Evolutionary conservation across 345 rosid genomes (phyloP).

Genomic region (Mercurialis annua): DNA sequence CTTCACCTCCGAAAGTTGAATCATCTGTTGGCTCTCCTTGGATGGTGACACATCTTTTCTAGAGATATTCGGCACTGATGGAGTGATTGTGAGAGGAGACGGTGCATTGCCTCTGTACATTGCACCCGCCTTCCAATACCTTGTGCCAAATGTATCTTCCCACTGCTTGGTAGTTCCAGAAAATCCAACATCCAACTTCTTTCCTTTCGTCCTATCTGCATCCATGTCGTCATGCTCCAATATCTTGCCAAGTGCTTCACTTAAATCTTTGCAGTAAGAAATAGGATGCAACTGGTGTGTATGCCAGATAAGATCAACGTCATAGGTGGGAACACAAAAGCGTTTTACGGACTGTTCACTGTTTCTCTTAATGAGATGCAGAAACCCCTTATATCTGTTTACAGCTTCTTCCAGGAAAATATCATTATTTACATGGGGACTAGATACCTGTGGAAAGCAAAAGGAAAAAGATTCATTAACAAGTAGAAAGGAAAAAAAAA

Average conservation of each 20-base stretch:
- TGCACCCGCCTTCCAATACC: slow-evolving; percentile 94
- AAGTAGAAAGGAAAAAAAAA: not conserved
- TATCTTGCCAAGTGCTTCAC: slow-evolving; percentile 55
- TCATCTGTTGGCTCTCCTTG: slow-evolving; percentile 24
- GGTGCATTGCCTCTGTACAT: slow-evolving; percentile 83
- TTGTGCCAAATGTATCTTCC: slow-evolving; percentile 75
- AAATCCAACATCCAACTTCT: slow-evolving; percentile 81
- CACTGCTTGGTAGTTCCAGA: slow-evolving; percentile 78
- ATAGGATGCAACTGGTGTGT: slow-evolving; percentile 89
- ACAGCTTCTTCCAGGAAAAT: slow-evolving; percentile 77
- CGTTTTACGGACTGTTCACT: slow-evolving; percentile 52
- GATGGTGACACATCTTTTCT: slow-evolving; percentile 31
- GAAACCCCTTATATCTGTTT: slow-evolving; percentile 87
- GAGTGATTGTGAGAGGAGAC: slow-evolving; percentile 51
- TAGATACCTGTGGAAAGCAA: slow-evolving; percentile 55
- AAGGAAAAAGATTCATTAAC: not conserved
- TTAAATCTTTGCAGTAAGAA: slow-evolving; percentile 66
- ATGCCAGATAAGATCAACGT: slow-evolving; percentile 96
- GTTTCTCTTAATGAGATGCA: slow-evolving; percentile 77
- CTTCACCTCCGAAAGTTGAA: slow-evolving; percentile 53
- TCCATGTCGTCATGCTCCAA: slow-evolving; percentile 95
- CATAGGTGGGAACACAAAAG: slow-evolving; percentile 94
- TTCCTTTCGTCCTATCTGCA: slow-evolving; percentile 83
- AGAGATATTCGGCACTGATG: slow-evolving; percentile 35
- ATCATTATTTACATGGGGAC: slow-evolving; percentile 53